phyloP scores from a whole-genome alignment of 208 protist genomes.

The Wallacemonas rigidus region DNA sequence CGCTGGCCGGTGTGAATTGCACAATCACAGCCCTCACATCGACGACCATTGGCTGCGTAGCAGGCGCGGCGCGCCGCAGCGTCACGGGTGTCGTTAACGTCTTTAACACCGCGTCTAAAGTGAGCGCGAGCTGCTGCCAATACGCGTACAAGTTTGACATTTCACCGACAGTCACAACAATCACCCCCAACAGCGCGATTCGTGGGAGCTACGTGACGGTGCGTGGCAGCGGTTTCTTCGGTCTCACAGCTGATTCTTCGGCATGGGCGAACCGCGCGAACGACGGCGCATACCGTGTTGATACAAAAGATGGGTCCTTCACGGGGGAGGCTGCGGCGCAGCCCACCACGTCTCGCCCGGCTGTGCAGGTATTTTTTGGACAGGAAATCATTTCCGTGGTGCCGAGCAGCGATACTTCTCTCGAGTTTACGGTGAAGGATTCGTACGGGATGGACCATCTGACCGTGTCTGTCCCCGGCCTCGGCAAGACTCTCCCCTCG shows the following conservation, averaged over 20 bases:
- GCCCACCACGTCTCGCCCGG: not conserved
- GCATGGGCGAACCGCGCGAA: not conserved
- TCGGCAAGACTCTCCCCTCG: constrained; percentile 11
- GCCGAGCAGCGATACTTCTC: constrained; percentile 12
- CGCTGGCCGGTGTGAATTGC: constrained; percentile 34
- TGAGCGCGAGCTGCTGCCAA: constrained; percentile 28
- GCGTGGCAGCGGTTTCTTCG: constrained; percentile 21
- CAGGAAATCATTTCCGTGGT: constrained; percentile 4
- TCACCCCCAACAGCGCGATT: constrained; percentile 32
- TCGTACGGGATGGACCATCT: constrained; percentile 11
- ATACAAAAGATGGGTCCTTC: not conserved
- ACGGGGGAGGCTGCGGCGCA: not conserved
- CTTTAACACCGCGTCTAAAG: constrained; percentile 23
- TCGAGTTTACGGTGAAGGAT: constrained; percentile 12
- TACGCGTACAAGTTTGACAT: constrained; percentile 36
- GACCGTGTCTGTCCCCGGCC: not conserved
- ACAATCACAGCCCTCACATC: constrained; percentile 10
- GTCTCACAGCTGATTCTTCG: not conserved
- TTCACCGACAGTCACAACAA: constrained; percentile 31
- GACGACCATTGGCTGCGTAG: constrained; percentile 30
- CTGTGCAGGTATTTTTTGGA: not conserved
- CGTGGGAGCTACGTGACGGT: constrained; percentile 25
- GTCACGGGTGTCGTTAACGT: constrained; percentile 24
- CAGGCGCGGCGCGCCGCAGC: constrained; percentile 4
- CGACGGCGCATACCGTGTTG: not conserved